phyloP scores from a whole-genome alignment of 768 basidiomycete species.

The Boletus patriciae region DNA sequence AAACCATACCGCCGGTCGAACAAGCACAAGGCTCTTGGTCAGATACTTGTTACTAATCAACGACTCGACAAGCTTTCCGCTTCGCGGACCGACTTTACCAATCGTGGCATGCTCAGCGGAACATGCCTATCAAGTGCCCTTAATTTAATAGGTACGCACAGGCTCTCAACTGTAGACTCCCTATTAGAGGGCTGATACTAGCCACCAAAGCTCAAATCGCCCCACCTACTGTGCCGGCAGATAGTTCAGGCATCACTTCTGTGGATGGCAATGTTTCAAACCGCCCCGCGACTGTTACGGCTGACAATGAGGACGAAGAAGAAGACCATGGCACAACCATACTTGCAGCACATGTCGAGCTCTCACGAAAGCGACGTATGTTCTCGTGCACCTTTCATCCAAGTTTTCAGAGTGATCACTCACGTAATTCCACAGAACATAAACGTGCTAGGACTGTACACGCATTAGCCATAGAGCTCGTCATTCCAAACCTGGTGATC shows the following conservation, averaged over 20 bases:
- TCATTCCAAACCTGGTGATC: background rate
- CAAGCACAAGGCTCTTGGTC: constrained; percentile 20
- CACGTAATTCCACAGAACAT: background rate
- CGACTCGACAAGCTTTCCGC: constrained; percentile 31
- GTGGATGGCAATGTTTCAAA: background rate
- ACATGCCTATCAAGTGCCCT: constrained; percentile 1
- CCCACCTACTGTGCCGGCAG: background rate
- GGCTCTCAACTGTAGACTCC: too few species aligned
- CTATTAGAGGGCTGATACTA: too few species aligned
- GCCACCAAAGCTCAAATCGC: background rate
- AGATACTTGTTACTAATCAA: constrained; percentile 35
- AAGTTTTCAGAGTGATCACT: background rate
- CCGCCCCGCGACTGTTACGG: background rate
- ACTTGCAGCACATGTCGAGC: background rate
- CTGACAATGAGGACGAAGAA: background rate
- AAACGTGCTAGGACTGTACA: background rate
- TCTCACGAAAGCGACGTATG: background rate
- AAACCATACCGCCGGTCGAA: constrained; percentile 34
- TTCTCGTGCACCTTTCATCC: background rate
- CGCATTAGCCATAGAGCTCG: background rate
- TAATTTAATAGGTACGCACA: background rate
- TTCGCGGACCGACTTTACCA: constrained; percentile 16
- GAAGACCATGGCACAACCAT: background rate
- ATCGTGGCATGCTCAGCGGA: constrained; percentile 23
- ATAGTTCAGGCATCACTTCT: background rate